A percentile compares a stretch with the other conserved stretches of the same genome.
These are phyloP conservation scores for Amylostereum chailletii DNA, from an alignment of 1,284 basidiomycete genomes.

Conservation along the genomic window DNA sequence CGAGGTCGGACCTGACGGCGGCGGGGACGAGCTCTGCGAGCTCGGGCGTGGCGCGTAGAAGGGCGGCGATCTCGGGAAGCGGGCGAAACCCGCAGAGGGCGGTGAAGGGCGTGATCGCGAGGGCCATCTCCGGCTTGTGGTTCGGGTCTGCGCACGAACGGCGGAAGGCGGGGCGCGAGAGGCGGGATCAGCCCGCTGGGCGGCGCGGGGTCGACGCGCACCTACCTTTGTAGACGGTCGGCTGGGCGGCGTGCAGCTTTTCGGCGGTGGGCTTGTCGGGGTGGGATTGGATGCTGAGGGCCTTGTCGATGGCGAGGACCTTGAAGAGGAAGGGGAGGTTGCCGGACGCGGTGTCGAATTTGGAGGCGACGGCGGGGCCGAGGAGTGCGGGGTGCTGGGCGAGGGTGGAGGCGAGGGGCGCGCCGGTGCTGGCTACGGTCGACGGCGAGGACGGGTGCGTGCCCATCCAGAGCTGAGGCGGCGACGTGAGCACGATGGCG, in stretches of 20 bases:
- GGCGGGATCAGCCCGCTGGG: no score
- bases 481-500: no score
- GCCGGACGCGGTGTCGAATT: conserved; percentile 55
- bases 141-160: conserved; percentile 58
- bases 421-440: conserved; percentile 27
- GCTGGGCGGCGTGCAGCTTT: conserved; percentile 64
- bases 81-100: conserved; percentile 92
- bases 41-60: conserved; percentile 72
- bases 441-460: conserved; percentile 90
- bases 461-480: conserved; percentile 90
- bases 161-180: no score
- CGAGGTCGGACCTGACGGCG: no score
- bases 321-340: conserved; percentile 93
- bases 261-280: conserved; percentile 89
- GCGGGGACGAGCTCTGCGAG: conserved; percentile 54
- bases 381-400: conserved; percentile 61
- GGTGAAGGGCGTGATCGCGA: conserved; percentile 86
- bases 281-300: conserved; percentile 95
- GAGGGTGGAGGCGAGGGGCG: conserved; percentile 53
- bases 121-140: conserved; percentile 98
- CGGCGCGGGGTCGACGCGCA: neutral
- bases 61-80: conserved; percentile 58
- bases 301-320: conserved; percentile 88
- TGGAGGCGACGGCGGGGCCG: conserved; percentile 51
- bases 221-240: conserved; percentile 86